Evolutionary conservation across 2,329 filamentous ascomycete species (phyloP).

Genomic region (Sarocladium kiliense): DNA sequence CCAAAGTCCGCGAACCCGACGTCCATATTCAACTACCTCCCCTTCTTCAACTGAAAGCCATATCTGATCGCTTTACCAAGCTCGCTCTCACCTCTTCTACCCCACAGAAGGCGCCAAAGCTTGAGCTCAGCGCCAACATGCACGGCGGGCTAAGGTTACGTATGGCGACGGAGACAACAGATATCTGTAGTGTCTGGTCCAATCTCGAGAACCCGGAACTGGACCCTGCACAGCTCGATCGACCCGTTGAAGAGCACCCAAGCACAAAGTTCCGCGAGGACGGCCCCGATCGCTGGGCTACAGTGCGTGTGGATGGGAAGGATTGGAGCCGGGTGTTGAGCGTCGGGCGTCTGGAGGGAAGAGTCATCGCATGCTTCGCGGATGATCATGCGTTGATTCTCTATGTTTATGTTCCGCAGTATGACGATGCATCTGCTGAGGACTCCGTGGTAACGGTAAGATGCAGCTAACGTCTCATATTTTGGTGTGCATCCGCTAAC

Average conservation of each 20-base stretch:
- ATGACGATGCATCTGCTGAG: constrained; percentile 59
- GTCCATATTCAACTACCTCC: constrained; percentile 90
- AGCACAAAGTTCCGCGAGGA: constrained; percentile 72
- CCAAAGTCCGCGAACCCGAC: constrained; percentile 82
- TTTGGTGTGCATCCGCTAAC: constrained; percentile 18
- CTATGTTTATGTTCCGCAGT: constrained; percentile 73
- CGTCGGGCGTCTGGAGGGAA: constrained; percentile 80
- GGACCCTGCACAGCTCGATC: constrained; percentile 69
- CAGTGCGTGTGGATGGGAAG: constrained; percentile 82
- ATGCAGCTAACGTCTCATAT: not conserved
- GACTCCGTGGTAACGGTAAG: constrained; percentile 73
- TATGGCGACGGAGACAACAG: constrained; percentile 76
- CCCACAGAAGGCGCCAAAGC: constrained; percentile 48
- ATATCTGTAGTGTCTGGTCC: constrained; percentile 81
- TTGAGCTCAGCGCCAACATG: constrained; percentile 92
- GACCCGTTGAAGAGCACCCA: constrained; percentile 72
- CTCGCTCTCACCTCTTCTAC: constrained; percentile 51
- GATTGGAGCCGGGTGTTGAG: constrained; percentile 95
- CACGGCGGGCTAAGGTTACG: constrained; percentile 78
- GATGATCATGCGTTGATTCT: constrained; percentile 76
- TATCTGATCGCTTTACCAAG: constrained; percentile 92
- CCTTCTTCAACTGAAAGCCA: constrained; percentile 82
- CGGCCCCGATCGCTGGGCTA: constrained; percentile 80
- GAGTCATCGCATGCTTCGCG: constrained; percentile 88
- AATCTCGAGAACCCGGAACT: constrained; percentile 83